Evolutionary conservation across 2,329 filamentous ascomycete genomes (phyloP).

Genomic region (Triangularia setosa): DNA sequence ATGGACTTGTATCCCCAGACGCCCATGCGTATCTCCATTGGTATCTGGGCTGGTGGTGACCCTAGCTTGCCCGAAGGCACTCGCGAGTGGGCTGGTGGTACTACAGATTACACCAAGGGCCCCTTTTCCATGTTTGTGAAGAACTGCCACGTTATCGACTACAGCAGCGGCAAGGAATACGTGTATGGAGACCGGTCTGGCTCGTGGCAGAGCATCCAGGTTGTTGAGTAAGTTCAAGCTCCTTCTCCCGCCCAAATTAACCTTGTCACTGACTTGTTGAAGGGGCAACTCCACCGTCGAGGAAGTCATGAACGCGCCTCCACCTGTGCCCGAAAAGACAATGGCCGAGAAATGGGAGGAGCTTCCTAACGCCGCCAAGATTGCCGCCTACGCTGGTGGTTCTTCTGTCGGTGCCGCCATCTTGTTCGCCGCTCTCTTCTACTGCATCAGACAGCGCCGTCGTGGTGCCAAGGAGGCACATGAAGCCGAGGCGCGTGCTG

Average conservation of each 20-base stretch:
- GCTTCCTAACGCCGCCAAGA: constrained; percentile 48
- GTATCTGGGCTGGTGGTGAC: constrained; percentile 64
- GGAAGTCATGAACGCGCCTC: constrained; percentile 39
- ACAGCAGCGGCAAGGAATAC: constrained; percentile 62
- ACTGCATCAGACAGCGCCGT: constrained; percentile 54
- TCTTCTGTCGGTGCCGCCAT: constrained; percentile 43
- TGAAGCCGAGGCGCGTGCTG: constrained; percentile 40
- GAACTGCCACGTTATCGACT: constrained; percentile 52
- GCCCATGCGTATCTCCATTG: constrained; percentile 66
- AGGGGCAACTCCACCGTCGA: constrained; percentile 57
- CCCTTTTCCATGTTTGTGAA: constrained; percentile 75
- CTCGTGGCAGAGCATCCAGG: constrained; percentile 60
- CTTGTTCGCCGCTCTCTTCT: constrained; percentile 43
- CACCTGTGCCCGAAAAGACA: constrained; percentile 33
- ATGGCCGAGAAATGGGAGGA: constrained; percentile 51
- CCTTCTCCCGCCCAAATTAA: not conserved
- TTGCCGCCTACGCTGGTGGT: constrained; percentile 48
- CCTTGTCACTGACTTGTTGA: not conserved
- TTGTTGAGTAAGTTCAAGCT: constrained; percentile 43
- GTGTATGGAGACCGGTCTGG: constrained; percentile 60
- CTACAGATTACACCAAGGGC: constrained; percentile 60
- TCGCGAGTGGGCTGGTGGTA: constrained; percentile 66
- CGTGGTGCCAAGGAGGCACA: constrained; percentile 50
- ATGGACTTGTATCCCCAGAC: constrained; percentile 70
- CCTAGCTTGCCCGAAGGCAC: constrained; percentile 51